Conservation (phyloP, 768 basidiomycete species). For the Leccinum incarnatum region DNA sequence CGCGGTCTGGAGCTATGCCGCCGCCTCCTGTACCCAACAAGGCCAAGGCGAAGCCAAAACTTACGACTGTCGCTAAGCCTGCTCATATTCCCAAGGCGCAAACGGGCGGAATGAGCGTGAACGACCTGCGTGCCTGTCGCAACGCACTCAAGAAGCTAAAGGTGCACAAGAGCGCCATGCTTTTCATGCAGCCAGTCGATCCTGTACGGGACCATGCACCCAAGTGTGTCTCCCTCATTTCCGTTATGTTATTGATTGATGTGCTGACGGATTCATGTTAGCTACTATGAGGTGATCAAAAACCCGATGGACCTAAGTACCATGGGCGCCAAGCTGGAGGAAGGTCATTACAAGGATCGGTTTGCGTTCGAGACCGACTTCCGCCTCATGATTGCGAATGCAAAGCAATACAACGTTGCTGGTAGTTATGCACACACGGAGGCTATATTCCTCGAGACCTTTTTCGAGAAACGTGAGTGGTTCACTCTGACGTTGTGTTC, state of each 20-base stretch:
- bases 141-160: slow-evolving; percentile 68
- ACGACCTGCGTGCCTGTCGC: slow-evolving; percentile 72
- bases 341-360: slow-evolving; percentile 81
- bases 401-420: slow-evolving; percentile 76
- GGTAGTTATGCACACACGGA: slow-evolving; percentile 73
- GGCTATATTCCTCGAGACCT: slow-evolving; percentile 69
- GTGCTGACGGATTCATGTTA: slow-evolving; percentile 28
- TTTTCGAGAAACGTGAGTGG: slow-evolving; percentile 82
- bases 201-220: slow-evolving; percentile 90
- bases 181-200: slow-evolving; percentile 92
- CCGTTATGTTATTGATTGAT: slow-evolving; percentile 1
- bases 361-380: slow-evolving; percentile 86
- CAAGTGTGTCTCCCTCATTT: slow-evolving; percentile 45
- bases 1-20: slow-evolving; percentile 21
- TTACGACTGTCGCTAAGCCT: slow-evolving; percentile 33
- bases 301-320: slow-evolving; percentile 95
- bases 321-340: slow-evolving; percentile 81
- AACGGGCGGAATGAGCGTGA: slow-evolving; percentile 68
- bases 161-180: slow-evolving; percentile 40
- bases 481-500: slow-evolving; percentile 1
- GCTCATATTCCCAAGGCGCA: slow-evolving; percentile 67
- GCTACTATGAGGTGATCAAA: slow-evolving; percentile 89
- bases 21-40: slow-evolving; percentile 32
- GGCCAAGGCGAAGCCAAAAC: slow-evolving; percentile 26
- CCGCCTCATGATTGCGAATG: slow-evolving; percentile 83